phyloP scores from a whole-genome alignment of 139 green algal species.

The Volvox reticuliferus region DNA sequence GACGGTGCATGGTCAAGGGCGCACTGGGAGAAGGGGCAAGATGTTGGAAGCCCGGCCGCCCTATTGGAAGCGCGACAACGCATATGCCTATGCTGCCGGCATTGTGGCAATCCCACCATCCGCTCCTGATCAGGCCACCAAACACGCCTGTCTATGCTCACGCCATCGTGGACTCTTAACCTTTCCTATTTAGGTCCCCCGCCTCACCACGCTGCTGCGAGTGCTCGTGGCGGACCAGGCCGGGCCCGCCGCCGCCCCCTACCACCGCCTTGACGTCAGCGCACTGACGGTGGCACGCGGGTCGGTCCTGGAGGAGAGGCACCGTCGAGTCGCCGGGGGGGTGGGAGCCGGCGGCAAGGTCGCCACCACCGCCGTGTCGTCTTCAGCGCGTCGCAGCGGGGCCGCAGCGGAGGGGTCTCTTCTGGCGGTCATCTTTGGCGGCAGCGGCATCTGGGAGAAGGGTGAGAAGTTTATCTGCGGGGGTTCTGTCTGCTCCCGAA shows the following conservation, averaged over 20 bases:
- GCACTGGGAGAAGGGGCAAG: too few relatives aligned
- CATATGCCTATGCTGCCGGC: too few relatives aligned
- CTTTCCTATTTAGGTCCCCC: constrained; percentile 50
- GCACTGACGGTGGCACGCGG: constrained; percentile 13
- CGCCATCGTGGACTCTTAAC: not conserved
- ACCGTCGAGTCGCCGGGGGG: constrained; percentile 28
- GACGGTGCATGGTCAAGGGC: too few relatives aligned
- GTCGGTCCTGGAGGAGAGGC: constrained; percentile 15
- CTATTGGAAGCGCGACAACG: too few relatives aligned
- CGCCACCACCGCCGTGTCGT: not conserved
- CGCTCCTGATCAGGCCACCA: too few relatives aligned
- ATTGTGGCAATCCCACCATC: too few relatives aligned
- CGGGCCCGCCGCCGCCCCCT: constrained; percentile 41
- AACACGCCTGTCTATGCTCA: too few relatives aligned
- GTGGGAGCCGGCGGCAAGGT: not conserved
- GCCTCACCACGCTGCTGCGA: constrained; percentile 74
- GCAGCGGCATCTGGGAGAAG: not conserved
- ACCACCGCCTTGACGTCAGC: constrained; percentile 48
- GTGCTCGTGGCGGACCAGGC: constrained; percentile 48
- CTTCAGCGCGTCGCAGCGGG: not conserved
- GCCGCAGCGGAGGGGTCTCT: constrained; percentile 4
- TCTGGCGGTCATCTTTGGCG: constrained; percentile 12
- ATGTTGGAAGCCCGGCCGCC: too few relatives aligned
- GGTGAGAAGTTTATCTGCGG: not conserved
- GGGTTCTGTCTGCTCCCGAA: too few relatives aligned